A percentile compares a stretch with the other conserved stretches of the same genome.
Evolutionary conservation across 2,329 filamentous ascomycete genomes (phyloP).

Genomic region (Chrysoporthe puriensis): DNA sequence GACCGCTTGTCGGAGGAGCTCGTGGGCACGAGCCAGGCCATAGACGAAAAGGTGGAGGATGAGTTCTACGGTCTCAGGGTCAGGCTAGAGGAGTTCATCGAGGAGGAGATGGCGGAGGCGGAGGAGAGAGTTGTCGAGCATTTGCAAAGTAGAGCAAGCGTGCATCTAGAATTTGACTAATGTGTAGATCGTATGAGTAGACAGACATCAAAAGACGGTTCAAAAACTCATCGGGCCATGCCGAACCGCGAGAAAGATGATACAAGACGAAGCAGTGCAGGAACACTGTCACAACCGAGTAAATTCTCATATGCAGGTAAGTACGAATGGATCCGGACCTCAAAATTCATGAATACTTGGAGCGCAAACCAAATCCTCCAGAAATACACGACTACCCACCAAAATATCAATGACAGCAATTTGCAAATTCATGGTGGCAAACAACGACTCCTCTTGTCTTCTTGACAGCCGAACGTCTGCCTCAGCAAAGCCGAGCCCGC

Average conservation of each 20-base stretch:
- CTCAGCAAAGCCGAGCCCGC: background rate
- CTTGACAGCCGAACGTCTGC: background rate
- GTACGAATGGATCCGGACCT: background rate
- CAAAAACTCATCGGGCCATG: too few species aligned
- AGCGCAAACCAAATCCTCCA: background rate
- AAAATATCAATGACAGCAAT: background rate
- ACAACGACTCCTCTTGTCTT: background rate
- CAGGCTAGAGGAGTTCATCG: constrained; percentile 17
- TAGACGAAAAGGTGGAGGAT: constrained; percentile 19
- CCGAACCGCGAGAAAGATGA: too few species aligned
- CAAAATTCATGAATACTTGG: background rate
- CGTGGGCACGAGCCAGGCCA: constrained; percentile 5
- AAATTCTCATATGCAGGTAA: background rate
- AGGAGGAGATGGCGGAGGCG: constrained; percentile 20
- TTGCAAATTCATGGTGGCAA: background rate
- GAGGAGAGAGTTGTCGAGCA: constrained; percentile 17
- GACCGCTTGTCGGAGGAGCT: constrained; percentile 13
- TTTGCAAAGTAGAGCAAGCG: constrained; percentile 13
- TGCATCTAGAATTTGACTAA: constrained; percentile 12
- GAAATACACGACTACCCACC: background rate
- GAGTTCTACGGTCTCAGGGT: constrained; percentile 15
- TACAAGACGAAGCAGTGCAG: too few species aligned
- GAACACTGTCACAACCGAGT: too few species aligned
- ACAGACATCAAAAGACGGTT: background rate
- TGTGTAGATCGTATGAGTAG: background rate